phyloP scores from a whole-genome alignment of 768 basidiomycete species.

The Lepiota brunneoincarnata region DNA sequence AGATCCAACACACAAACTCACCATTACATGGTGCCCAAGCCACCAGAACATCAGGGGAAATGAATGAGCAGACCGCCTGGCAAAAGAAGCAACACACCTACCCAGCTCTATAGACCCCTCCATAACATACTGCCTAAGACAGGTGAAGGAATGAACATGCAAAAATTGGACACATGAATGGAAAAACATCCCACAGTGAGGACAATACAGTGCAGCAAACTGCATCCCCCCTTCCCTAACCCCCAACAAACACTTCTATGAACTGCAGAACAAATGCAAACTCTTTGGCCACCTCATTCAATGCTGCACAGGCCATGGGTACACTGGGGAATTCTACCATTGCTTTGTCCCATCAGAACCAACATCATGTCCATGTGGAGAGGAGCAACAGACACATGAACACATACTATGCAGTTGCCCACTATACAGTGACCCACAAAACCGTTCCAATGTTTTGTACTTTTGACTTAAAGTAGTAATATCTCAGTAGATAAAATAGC shows the following conservation, averaged over 20 bases:
- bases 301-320: neutral
- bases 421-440: too few relatives aligned
- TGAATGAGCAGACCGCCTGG: conserved; percentile 21
- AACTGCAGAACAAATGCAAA: neutral
- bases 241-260: neutral
- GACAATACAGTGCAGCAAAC: neutral
- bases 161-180: neutral
- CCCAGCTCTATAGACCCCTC: neutral
- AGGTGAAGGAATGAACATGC: too few relatives aligned
- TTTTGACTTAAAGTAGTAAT: too few relatives aligned
- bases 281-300: neutral
- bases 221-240: neutral
- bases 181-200: neutral
- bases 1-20: conserved; percentile 4
- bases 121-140: neutral
- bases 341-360: neutral
- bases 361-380: too few relatives aligned
- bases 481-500: too few relatives aligned
- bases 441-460: too few relatives aligned
- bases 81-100: conserved; percentile 20
- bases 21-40: conserved; percentile 21
- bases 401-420: too few relatives aligned
- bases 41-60: conserved; percentile 18
- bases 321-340: neutral
- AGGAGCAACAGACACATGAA: neutral